Evolutionary conservation across 2,329 filamentous ascomycete species (phyloP).

Genomic region (Gliomastix tumulicola): DNA sequence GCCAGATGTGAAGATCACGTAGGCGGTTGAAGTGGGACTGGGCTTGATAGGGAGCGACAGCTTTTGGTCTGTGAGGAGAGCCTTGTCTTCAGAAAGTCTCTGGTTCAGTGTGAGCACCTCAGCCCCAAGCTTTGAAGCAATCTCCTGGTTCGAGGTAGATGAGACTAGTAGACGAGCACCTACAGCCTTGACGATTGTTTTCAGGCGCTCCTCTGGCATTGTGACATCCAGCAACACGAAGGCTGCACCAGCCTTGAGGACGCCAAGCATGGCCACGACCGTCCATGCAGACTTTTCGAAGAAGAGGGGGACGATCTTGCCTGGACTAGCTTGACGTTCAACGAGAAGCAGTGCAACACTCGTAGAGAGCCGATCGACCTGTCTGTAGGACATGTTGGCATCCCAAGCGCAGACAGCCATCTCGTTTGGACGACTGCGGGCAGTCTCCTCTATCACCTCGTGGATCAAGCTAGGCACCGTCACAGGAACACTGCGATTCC

Average conservation of each 20-base stretch:
- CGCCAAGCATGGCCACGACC: slow-evolving; percentile 13
- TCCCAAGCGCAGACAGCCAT: slow-evolving; percentile 15
- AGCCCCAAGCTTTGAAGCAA: slow-evolving; percentile 1
- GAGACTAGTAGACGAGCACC: no score
- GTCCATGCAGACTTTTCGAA: slow-evolving; percentile 15
- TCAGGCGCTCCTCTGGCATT: no score
- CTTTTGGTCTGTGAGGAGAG: no score
- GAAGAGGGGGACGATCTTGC: slow-evolving; percentile 7
- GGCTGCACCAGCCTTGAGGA: slow-evolving; percentile 17
- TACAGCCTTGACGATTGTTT: no score
- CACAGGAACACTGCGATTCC: background rate
- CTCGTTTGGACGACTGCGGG: slow-evolving; percentile 12
- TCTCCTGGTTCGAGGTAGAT: background rate
- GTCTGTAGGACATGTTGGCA: slow-evolving; percentile 10
- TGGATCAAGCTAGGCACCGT: background rate
- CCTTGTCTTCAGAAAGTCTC: no score
- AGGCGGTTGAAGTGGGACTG: slow-evolving; percentile 1
- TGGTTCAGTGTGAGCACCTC: no score
- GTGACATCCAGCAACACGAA: slow-evolving; percentile 10
- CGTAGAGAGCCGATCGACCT: slow-evolving; percentile 15
- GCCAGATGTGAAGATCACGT: slow-evolving; percentile 15
- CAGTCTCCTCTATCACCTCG: background rate
- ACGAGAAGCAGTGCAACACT: slow-evolving; percentile 6
- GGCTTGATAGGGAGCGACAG: background rate
- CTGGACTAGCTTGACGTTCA: slow-evolving; percentile 2